phyloP scores from a whole-genome alignment of 768 basidiomycete genomes.

The Fistulinella prunicolor region DNA sequence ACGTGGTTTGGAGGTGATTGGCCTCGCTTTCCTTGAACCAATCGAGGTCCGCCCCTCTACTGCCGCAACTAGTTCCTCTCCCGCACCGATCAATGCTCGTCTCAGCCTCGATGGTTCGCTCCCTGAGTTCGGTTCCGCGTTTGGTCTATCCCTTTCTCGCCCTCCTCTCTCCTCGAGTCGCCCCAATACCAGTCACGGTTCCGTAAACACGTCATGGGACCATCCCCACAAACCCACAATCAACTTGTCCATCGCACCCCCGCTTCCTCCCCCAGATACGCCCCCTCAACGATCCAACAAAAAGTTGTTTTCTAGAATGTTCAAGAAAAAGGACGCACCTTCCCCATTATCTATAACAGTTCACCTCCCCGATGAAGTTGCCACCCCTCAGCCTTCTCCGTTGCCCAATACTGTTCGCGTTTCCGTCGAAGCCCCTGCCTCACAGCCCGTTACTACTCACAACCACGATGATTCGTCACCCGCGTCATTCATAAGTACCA shows the following conservation, averaged over 20 bases:
- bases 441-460: slow-evolving; percentile 10
- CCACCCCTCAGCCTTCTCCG: slow-evolving; percentile 19
- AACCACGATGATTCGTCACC: slow-evolving; percentile 13
- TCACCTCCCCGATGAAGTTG: slow-evolving; percentile 24
- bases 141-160: slow-evolving; percentile 1
- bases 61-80: slow-evolving; percentile 10
- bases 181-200: slow-evolving; percentile 2
- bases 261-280: slow-evolving; percentile 12
- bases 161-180: slow-evolving; percentile 12
- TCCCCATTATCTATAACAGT: slow-evolving; percentile 21
- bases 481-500: slow-evolving; percentile 9
- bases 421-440: slow-evolving; percentile 16
- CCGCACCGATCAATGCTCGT: slow-evolving; percentile 21
- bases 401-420: slow-evolving; percentile 4
- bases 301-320: slow-evolving; percentile 65
- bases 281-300: slow-evolving; percentile 46
- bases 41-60: slow-evolving; percentile 60
- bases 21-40: slow-evolving; percentile 75
- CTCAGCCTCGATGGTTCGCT: slow-evolving; percentile 28
- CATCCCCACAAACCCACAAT: slow-evolving; percentile 7
- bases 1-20: slow-evolving; percentile 73
- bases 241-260: slow-evolving; percentile 16
- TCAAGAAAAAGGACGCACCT: slow-evolving; percentile 51
- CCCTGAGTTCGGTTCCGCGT: slow-evolving; percentile 20
- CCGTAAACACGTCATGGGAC: neutral